Percentiles rank a stretch among this genome's conserved stretches.
Conservation (phyloP, 2,329 filamentous ascomycete genomes). For the Mycogone perniciosa region DNA sequence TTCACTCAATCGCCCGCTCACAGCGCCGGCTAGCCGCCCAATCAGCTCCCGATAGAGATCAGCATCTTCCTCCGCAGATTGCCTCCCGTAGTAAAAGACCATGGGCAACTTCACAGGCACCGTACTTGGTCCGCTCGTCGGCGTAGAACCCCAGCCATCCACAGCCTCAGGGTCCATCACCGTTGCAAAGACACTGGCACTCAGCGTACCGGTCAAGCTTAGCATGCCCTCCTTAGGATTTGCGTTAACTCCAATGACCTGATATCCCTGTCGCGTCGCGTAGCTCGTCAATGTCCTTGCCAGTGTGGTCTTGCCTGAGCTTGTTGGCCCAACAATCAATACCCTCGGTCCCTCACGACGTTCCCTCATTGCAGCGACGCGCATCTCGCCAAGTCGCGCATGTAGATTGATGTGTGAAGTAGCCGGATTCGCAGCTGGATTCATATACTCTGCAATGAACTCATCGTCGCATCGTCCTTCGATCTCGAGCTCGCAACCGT, state of each 20-base stretch:
- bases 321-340: slow-evolving; percentile 71
- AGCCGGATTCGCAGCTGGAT: slow-evolving; percentile 74
- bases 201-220: slow-evolving; percentile 72
- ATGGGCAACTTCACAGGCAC: slow-evolving; percentile 89
- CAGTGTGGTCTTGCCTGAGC: slow-evolving; percentile 77
- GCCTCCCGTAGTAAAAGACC: slow-evolving; percentile 80
- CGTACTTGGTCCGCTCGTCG: slow-evolving; percentile 81
- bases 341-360: slow-evolving; percentile 65
- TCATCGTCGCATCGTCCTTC: slow-evolving; percentile 52
- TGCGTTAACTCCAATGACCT: slow-evolving; percentile 77
- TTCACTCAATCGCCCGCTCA: slow-evolving; percentile 69
- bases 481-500: slow-evolving; percentile 81
- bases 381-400: slow-evolving; percentile 70
- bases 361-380: slow-evolving; percentile 51
- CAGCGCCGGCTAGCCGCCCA: slow-evolving; percentile 70
- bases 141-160: slow-evolving; percentile 82
- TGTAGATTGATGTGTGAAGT: slow-evolving; percentile 79
- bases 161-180: slow-evolving; percentile 75
- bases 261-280: slow-evolving; percentile 64
- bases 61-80: slow-evolving; percentile 64
- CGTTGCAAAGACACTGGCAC: slow-evolving; percentile 78
- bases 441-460: slow-evolving; percentile 54
- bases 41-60: slow-evolving; percentile 67
- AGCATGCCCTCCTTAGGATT: slow-evolving; percentile 77
- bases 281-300: slow-evolving; percentile 73